Percentiles rank a stretch among this genome's conserved stretches.
Conservation (phyloP, 306 rosid genomes). For the Oemleria cerasiformis region DNA sequence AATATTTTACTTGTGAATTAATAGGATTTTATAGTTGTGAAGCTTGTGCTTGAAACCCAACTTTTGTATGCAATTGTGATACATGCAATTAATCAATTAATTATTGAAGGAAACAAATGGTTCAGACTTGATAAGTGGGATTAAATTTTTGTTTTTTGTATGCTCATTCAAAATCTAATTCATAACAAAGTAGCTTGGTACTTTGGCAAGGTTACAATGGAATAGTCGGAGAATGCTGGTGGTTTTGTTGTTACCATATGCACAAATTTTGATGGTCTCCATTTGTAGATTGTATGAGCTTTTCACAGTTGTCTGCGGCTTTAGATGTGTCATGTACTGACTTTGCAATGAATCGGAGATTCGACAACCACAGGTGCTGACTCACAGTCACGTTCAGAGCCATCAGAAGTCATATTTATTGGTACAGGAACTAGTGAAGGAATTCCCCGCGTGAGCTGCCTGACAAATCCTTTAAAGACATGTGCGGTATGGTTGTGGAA, state of each 20-base stretch:
- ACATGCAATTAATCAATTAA: background rate
- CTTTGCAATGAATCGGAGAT: slow-evolving; percentile 33
- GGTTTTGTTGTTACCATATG: background rate
- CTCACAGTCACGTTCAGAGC: slow-evolving; percentile 28
- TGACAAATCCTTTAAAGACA: slow-evolving; percentile 67
- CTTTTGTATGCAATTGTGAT: background rate
- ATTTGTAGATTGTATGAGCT: background rate
- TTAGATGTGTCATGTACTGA: slow-evolving; percentile 27
- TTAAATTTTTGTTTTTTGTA: background rate
- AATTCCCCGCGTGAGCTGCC: slow-evolving; percentile 84
- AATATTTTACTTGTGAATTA: background rate
- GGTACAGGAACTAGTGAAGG: slow-evolving; percentile 99
- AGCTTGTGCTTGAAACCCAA: background rate
- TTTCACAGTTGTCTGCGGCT: background rate
- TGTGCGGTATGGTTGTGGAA: slow-evolving; percentile 50
- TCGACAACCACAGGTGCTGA: slow-evolving; percentile 33
- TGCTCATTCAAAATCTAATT: background rate
- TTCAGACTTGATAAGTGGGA: background rate
- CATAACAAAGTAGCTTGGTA: background rate
- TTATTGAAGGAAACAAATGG: background rate
- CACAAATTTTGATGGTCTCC: slow-evolving; percentile 4
- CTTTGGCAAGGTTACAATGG: background rate
- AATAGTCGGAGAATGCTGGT: slow-evolving; percentile 9
- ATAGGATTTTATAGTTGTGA: background rate
- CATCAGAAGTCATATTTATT: slow-evolving; percentile 63